A percentile compares a stretch with the other conserved stretches of the same genome.
phyloP scores from a whole-genome alignment of 805 yeast genomes.

The Isabelozyma gotoi region DNA sequence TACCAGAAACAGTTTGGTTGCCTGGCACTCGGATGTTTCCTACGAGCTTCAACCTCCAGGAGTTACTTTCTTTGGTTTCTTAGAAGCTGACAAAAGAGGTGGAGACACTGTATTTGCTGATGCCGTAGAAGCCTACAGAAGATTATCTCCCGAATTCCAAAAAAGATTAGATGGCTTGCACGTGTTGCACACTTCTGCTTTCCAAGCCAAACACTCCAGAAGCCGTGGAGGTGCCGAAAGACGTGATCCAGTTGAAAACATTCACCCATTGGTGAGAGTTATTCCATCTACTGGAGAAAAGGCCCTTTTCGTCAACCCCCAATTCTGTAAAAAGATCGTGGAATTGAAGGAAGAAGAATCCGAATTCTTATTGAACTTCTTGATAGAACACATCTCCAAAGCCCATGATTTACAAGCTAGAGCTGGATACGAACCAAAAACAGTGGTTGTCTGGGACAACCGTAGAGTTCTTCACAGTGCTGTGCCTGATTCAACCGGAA shows the following conservation, averaged over 20 bases:
- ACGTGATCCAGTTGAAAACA: constrained; percentile 34
- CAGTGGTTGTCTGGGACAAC: constrained; percentile 42
- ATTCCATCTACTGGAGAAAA: constrained; percentile 40
- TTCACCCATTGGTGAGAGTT: constrained; percentile 39
- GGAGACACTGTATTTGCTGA: constrained; percentile 42
- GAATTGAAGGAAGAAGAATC: constrained; percentile 40
- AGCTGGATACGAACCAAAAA: constrained; percentile 33
- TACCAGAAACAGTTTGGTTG: constrained; percentile 25
- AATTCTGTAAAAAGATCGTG: constrained; percentile 34
- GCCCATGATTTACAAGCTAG: constrained; percentile 40
- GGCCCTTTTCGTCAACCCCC: constrained; percentile 33
- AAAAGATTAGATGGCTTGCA: constrained; percentile 33
- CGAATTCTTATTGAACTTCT: constrained; percentile 31
- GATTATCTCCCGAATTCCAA: constrained; percentile 38
- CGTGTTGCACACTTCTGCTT: constrained; percentile 36
- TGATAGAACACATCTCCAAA: constrained; percentile 29
- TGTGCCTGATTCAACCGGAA: constrained; percentile 19
- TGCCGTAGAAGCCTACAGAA: constrained; percentile 38
- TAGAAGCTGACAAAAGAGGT: constrained; percentile 39
- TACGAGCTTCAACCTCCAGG: constrained; percentile 45
- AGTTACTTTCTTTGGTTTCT: constrained; percentile 33
- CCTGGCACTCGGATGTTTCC: constrained; percentile 38
- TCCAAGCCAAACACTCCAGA: constrained; percentile 30
- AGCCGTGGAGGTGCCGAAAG: constrained; percentile 28
- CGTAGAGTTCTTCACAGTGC: constrained; percentile 38